A percentile compares a stretch with the other conserved stretches of the same genome.
Conservation (phyloP, 1,284 basidiomycete species). For the Gomphus bonarii region DNA sequence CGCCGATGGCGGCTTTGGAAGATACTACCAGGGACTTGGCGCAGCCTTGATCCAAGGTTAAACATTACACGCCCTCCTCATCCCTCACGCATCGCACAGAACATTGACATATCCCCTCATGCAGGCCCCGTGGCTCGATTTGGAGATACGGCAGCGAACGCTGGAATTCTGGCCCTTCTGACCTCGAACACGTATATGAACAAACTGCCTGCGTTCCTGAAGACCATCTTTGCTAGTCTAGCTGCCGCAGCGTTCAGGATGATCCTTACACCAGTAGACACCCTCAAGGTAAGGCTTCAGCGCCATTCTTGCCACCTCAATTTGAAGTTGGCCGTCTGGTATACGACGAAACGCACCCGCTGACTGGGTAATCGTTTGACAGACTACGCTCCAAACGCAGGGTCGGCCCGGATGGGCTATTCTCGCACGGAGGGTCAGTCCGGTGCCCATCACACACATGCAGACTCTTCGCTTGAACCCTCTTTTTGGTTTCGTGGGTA, state of each 20-base stretch:
- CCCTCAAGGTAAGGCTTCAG: conserved; percentile 43
- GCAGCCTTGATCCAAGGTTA: conserved; percentile 74
- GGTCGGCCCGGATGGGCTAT: conserved; percentile 60
- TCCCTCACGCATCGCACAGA: background rate
- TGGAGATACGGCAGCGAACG: conserved; percentile 83
- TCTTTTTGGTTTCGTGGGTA: background rate
- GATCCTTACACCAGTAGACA: conserved; percentile 80
- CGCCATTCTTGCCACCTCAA: no score
- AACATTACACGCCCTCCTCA: conserved; percentile 11
- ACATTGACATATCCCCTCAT: conserved; percentile 13
- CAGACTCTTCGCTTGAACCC: no score
- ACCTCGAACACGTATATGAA: conserved; percentile 59
- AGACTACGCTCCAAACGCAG: conserved; percentile 83
- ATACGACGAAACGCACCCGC: no score
- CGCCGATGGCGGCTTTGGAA: conserved; percentile 64
- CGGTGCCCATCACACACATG: background rate
- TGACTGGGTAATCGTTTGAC: no score
- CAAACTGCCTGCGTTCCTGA: conserved; percentile 46
- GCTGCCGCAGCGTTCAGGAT: conserved; percentile 75
- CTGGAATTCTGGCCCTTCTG: conserved; percentile 67
- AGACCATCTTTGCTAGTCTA: conserved; percentile 63
- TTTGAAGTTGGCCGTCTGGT: no score
- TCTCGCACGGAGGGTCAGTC: conserved; percentile 46
- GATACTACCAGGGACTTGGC: conserved; percentile 75
- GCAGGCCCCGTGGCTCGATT: conserved; percentile 44